A percentile compares a stretch with the other conserved stretches of the same genome.
phyloP scores from a whole-genome alignment of 176 grass and related monocot species.

The Aegilops tauschii region DNA sequence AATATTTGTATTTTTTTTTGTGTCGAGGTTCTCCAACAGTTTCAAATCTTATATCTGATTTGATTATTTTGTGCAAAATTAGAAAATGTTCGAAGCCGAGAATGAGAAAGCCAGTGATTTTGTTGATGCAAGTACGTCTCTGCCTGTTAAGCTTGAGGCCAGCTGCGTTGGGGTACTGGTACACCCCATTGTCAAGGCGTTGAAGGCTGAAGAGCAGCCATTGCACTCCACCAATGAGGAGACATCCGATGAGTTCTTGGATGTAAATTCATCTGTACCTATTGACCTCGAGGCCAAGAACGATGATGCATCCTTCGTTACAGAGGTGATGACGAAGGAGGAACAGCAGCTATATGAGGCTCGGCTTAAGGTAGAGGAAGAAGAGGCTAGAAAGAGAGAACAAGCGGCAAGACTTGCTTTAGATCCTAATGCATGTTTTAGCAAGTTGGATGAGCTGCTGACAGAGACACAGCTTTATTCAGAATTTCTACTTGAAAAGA shows the following conservation, averaged over 20 bases:
- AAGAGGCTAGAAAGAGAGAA: conserved; percentile 42
- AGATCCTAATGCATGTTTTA: conserved; percentile 44
- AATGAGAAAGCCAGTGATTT: conserved; percentile 10
- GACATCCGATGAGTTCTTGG: not conserved
- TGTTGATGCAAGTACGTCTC: conserved; percentile 20
- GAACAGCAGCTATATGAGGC: conserved; percentile 56
- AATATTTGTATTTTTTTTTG: not conserved
- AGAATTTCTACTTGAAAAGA: conserved; percentile 91
- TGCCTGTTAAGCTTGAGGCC: conserved; percentile 31
- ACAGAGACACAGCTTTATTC: conserved; percentile 90
- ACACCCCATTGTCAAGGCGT: not conserved
- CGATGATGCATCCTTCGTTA: conserved; percentile 56
- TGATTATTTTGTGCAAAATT: conserved; percentile 22
- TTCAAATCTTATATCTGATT: not conserved
- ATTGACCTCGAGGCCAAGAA: conserved; percentile 70
- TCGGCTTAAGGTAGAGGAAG: conserved; percentile 47
- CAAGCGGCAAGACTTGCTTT: conserved; percentile 23
- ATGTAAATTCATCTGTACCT: conserved; percentile 33
- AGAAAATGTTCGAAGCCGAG: conserved; percentile 42
- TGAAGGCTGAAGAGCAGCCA: conserved; percentile 30
- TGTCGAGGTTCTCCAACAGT: not conserved
- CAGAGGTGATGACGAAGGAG: conserved; percentile 69
- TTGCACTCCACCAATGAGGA: conserved; percentile 27
- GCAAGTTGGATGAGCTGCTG: conserved; percentile 84
- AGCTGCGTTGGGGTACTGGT: not conserved